Evolutionary conservation across 495 filamentous ascomycete species (phyloP), one percentile per base, ranked within the genome.

Genomic region (Neurospora cerealis): DNA sequence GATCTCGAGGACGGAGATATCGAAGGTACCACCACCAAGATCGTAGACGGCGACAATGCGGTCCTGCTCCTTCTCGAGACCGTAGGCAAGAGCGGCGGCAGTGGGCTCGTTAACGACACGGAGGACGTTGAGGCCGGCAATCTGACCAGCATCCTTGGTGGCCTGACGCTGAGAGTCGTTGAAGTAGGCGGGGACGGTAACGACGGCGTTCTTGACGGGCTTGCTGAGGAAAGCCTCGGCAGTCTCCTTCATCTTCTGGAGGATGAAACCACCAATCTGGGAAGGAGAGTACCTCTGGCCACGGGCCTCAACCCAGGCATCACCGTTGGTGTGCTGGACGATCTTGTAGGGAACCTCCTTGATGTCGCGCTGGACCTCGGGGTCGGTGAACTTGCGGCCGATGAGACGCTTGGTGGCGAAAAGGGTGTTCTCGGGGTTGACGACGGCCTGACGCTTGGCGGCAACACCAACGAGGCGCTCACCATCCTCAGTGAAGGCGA

Each of bases 341-440:
- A 99, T 99, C 89, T 98, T 98, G 89, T 97, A 99, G 71, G 96
- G 96, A 17, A 99, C 96, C 85, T 99, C 93, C 85, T 96, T 93
- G 83, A 99, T 95, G 78, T 99, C 96, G 80, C 95, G 92, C 88
- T 99, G 96, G 46, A 97, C 94, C 88, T 99, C 96, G 76, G 88
- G 80, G 81, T 99, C 96, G 81, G 91, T 96, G 88, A 94, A 99
- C 87, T 98, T 98, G 81, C 96, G 94, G 77, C 96, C 96, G 82
- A 99, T 99, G 82, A 99, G 90, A 90, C 96, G 94, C 91, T 99
- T 99, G 74, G 96, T 99, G 84, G 96, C 96, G 82, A 99, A 99
- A 70, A 99, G 91, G 69, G 96, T 99, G 86, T 99, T 98, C 84
- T 99, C 96, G 4, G 96, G 96, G 88, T 99, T 99, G 78, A 99